Conservation (phyloP, 1,284 basidiomycete genomes). For the Blastosporella zonata region DNA sequence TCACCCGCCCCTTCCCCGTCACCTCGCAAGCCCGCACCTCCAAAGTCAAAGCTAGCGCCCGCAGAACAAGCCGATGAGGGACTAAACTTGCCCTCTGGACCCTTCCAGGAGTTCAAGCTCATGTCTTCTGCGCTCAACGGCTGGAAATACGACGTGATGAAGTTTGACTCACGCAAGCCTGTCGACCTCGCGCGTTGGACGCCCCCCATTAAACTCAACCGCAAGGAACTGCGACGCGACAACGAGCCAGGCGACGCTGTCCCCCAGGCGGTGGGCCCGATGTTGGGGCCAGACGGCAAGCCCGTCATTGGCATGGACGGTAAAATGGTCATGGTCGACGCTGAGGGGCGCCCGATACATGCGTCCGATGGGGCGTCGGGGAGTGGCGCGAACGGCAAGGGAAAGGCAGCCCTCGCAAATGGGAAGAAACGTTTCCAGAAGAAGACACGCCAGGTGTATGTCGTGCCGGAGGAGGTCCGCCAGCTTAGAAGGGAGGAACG, state of each 20-base stretch:
- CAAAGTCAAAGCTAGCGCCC: conserved; percentile 24
- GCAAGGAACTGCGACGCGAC: conserved; percentile 71
- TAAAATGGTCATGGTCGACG: conserved; percentile 75
- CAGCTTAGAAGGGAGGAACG: conserved; percentile 79
- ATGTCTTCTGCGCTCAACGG: conserved; percentile 74
- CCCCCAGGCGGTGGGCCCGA: conserved; percentile 56
- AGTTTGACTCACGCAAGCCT: conserved; percentile 70
- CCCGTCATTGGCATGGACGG: conserved; percentile 74
- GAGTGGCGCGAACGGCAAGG: conserved; percentile 40
- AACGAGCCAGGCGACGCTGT: conserved; percentile 35
- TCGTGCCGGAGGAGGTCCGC: conserved; percentile 63
- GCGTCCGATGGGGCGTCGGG: conserved; percentile 30
- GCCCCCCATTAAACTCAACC: conserved; percentile 77
- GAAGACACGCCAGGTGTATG: conserved; percentile 82
- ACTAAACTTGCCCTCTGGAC: conserved; percentile 55
- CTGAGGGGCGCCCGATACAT: conserved; percentile 69
- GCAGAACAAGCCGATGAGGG: conserved; percentile 44
- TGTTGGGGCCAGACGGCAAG: conserved; percentile 76
- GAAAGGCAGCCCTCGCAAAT: conserved; percentile 35
- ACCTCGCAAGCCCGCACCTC: conserved; percentile 30
- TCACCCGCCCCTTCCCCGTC: conserved; percentile 26
- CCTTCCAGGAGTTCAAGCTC: conserved; percentile 68
- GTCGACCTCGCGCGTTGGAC: conserved; percentile 65
- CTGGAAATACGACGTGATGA: conserved; percentile 86
- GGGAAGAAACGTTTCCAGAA: conserved; percentile 78